Base-by-base conservation (phyloP, 257 asterid genomes). In the Penstemon eatonii region DNA sequence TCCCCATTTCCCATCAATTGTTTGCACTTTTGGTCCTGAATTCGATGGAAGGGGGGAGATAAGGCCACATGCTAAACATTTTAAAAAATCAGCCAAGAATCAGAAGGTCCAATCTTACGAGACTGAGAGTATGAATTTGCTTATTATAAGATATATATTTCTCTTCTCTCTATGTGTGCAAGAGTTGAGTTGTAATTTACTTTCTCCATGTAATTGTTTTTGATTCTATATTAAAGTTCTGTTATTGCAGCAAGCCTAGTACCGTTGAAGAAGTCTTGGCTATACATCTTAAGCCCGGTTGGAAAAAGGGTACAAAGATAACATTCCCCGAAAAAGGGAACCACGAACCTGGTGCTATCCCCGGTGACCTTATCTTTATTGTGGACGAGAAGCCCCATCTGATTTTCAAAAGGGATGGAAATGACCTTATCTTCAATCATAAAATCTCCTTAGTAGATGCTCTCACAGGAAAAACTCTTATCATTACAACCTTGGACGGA, bases 261-360 rank as follows among this genome's bases (percentile, higher is more conserved):
- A 86, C 86, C 7, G 90, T 92, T 37, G 97, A 92, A 76, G 98
- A 92, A 87, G 91, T 92, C 8, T 62, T 92, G 85, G 82, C 87
- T 12, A 86, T 92, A 81, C 80, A 75, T 70, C 85, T 92, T n/a
- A 83, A 88, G 56, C 98, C 98, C 0, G 98, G 98, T 8, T 92
- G 97, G 98, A 92, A 90, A 76, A 90, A 86, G 67, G 98, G 97
- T 8, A 92, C 98, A 37, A 92, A 92, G 77, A 88, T 90, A 60
- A 90, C 98, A 15, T 92, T 92, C 57, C 94, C 91, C 0, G 97
- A 92, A 83, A 90, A 90, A 79, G 98, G 98, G 33, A 81, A 92
- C 83, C 85, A 92, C 5, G 93, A 81, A 66, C 79, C 76, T 2
- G 88, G 89, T 46, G 71, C 85, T 66, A 74, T 83, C 68, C 97